Conservation (phyloP, 2,329 filamentous ascomycete genomes). For the Cryphonectria carpinicola region DNA sequence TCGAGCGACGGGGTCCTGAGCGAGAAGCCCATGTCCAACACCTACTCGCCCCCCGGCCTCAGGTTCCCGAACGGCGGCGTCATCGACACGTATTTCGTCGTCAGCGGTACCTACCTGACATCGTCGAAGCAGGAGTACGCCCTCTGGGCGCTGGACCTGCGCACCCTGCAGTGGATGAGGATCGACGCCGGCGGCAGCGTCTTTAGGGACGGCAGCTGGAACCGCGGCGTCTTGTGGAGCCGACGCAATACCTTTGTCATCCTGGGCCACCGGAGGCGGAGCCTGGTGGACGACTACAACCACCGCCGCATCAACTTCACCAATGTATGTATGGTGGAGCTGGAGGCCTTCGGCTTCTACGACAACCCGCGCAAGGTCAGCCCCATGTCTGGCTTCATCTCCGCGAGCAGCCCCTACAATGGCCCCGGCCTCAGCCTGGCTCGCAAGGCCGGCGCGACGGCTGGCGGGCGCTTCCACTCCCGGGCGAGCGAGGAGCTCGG, state of each 20-base stretch:
- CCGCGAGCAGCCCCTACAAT: slow-evolving; percentile 74
- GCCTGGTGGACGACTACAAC: slow-evolving; percentile 96
- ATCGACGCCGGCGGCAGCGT: slow-evolving; percentile 95
- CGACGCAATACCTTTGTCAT: slow-evolving; percentile 95
- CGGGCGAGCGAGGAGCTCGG: slow-evolving; percentile 84
- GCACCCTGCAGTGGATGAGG: slow-evolving; percentile 87
- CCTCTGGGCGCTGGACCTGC: slow-evolving; percentile 89
- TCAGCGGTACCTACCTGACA: slow-evolving; percentile 95
- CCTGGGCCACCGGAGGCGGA: slow-evolving; percentile 89
- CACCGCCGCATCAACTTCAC: slow-evolving; percentile 97
- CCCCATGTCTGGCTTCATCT: slow-evolving; percentile 82
- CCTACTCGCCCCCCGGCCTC: slow-evolving; percentile 86
- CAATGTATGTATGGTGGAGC: slow-evolving; percentile 94
- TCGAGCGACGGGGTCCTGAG: slow-evolving; percentile 80
- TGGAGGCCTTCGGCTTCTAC: slow-evolving; percentile 96
- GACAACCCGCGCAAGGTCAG: slow-evolving; percentile 84
- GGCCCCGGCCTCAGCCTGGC: slow-evolving; percentile 60
- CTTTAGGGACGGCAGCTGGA: slow-evolving; percentile 98
- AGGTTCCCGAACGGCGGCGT: slow-evolving; percentile 95
- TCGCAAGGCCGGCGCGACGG: slow-evolving; percentile 65
- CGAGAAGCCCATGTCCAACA: slow-evolving; percentile 87
- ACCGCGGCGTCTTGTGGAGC: slow-evolving; percentile 91
- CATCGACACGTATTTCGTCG: slow-evolving; percentile 94
- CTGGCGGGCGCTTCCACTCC: slow-evolving; percentile 76
- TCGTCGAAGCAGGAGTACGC: slow-evolving; percentile 99